These are phyloP conservation scores for Monosporascus sp. DNA, from an alignment of 2,329 filamentous ascomycete genomes.

Conservation along the genomic window DNA sequence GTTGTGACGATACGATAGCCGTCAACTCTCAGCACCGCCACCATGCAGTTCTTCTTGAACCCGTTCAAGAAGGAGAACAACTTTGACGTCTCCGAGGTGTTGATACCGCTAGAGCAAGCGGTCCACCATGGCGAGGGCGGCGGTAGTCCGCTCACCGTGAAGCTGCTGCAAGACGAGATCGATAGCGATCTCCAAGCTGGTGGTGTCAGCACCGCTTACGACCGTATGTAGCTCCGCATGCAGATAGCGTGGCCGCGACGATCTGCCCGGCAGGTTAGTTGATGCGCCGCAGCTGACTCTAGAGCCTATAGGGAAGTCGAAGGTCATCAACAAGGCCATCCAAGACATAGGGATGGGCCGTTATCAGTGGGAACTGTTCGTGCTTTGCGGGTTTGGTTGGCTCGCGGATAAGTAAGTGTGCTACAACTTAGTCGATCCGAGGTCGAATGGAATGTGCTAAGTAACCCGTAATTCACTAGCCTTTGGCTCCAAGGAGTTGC, in stretches of 20 bases:
- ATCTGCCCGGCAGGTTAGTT: background rate
- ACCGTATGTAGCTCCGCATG: slow-evolving; percentile 1
- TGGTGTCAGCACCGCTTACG: background rate
- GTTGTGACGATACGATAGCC: background rate
- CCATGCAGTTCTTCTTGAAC: slow-evolving; percentile 4
- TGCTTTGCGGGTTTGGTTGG: slow-evolving; percentile 76
- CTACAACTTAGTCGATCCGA: background rate
- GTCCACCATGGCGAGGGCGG: background rate
- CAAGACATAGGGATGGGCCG: slow-evolving; percentile 79
- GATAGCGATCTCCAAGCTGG: background rate
- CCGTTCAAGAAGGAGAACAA: slow-evolving; percentile 2
- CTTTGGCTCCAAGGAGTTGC: slow-evolving; percentile 70
- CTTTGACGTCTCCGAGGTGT: background rate
- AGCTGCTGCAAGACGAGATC: background rate
- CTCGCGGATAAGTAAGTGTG: slow-evolving; percentile 66
- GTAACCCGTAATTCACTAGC: slow-evolving; percentile 28
- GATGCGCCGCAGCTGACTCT: background rate
- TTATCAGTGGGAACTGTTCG: slow-evolving; percentile 78
- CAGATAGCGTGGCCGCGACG: background rate
- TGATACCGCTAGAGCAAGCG: slow-evolving; percentile 1
- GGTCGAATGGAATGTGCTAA: background rate
- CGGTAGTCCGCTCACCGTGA: background rate
- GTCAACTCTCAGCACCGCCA: background rate
- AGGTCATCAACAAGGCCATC: slow-evolving; percentile 73
- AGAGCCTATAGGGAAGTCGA: slow-evolving; percentile 51